These are phyloP conservation scores for Ustilago tritici DNA, from an alignment of 1,284 basidiomycete species.

Conservation along the genomic window DNA sequence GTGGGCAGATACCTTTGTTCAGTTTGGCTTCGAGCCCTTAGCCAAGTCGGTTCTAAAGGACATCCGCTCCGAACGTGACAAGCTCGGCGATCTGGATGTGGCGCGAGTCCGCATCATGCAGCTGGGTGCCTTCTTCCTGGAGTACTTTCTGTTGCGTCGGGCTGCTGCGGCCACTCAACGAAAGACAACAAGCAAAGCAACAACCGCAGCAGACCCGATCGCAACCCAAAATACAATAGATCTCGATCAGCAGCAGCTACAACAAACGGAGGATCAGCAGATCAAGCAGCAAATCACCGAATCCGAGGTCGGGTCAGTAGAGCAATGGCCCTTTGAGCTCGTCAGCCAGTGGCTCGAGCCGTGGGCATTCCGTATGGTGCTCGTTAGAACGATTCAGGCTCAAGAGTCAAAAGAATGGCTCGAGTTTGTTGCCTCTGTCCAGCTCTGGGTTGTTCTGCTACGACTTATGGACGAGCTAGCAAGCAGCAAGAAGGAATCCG, in stretches of 20 bases:
- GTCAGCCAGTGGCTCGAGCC: constrained; percentile 64
- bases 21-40: constrained; percentile 60
- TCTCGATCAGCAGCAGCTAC: constrained; percentile 17
- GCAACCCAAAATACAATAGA: constrained; percentile 18
- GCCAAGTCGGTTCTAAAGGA: constrained; percentile 62
- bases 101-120: constrained; percentile 66
- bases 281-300: constrained; percentile 5
- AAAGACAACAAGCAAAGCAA: constrained; percentile 13
- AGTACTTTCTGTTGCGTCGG: constrained; percentile 63
- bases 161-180: constrained; percentile 22
- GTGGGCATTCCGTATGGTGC: constrained; percentile 66
- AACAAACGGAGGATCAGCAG: neutral
- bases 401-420: constrained; percentile 62
- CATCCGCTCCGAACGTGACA: constrained; percentile 66
- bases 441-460: constrained; percentile 66
- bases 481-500: constrained; percentile 45
- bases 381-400: constrained; percentile 55
- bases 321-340: constrained; percentile 56
- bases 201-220: neutral
- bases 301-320: neutral
- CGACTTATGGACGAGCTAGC: constrained; percentile 63
- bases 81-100: constrained; percentile 64
- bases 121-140: constrained; percentile 64
- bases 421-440: constrained; percentile 63
- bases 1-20: constrained; percentile 66